Conservation (phyloP, 2,329 filamentous ascomycete genomes). For the Chrysosporium keratinophilum region DNA sequence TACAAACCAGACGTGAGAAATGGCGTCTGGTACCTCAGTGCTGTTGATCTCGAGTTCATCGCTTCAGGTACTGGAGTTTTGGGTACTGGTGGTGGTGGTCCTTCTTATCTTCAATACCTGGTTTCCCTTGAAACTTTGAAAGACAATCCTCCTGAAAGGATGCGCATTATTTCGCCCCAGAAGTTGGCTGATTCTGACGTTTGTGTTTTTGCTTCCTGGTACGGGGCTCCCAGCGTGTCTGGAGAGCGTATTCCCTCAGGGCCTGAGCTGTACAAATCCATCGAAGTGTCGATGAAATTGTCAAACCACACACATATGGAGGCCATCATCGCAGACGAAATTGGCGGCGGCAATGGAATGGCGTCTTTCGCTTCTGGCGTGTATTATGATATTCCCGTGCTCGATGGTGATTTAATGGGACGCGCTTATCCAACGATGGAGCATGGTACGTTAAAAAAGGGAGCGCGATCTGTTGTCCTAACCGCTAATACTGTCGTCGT, state of each 20-base stretch:
- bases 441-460: slow-evolving; percentile 9
- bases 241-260: slow-evolving; percentile 23
- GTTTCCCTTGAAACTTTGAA: slow-evolving; percentile 33
- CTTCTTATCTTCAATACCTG: slow-evolving; percentile 39
- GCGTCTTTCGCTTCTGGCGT: slow-evolving; percentile 37
- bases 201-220: slow-evolving; percentile 39
- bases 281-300: slow-evolving; percentile 31
- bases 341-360: slow-evolving; percentile 33
- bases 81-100: slow-evolving; percentile 34
- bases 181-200: slow-evolving; percentile 31
- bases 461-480: neutral
- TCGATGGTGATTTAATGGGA: slow-evolving; percentile 42
- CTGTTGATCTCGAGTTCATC: slow-evolving; percentile 31
- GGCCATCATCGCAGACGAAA: slow-evolving; percentile 28
- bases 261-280: slow-evolving; percentile 20
- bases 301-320: slow-evolving; percentile 29
- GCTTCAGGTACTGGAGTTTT: slow-evolving; percentile 31
- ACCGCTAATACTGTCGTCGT: slow-evolving; percentile 14
- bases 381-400: slow-evolving; percentile 28
- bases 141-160: slow-evolving; percentile 26
- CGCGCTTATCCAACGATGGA: slow-evolving; percentile 14
- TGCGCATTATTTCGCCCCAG: slow-evolving; percentile 35
- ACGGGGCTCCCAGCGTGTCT: slow-evolving; percentile 30
- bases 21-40: slow-evolving; percentile 30
- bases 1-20: slow-evolving; percentile 27